Evolutionary conservation across 768 basidiomycete species (phyloP), one percentile per base, ranked within the genome.

Genomic region (Suillus plorans): DNA sequence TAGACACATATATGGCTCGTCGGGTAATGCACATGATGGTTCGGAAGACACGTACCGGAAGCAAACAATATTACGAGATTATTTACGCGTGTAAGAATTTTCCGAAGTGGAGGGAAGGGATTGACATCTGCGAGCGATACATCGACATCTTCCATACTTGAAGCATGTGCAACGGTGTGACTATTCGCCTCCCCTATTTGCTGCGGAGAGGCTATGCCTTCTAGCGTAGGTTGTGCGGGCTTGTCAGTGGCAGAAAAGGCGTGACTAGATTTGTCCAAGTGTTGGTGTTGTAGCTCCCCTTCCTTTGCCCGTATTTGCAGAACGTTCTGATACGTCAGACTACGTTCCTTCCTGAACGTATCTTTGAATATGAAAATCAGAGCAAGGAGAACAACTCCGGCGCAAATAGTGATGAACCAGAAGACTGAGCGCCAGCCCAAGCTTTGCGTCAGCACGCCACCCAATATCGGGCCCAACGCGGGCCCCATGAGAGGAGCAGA

Each of bases 371-470:
- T 78, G 9, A 87, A 69, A 36, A 89, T 61, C 72, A 91, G 89
- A 20, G 80, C 73, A 45, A 87, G 25, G 64, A 84, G 78, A 57
- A 81, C 83, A 22, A 80, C 42, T 1, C 86, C 86, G 3, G 83
- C 82, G 62, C 88, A 80, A 36, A 88, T 86, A 3, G 85, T 79
- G 44, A 93, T 81, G 73, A 94, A 92, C 85, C 90, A 94, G 74
- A 95, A 92, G 0, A 89, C 86, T 5, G 88, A 85, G 39, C 93
- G 83, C 94, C 94, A 95, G 63, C 79, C 82, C 73, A 87, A 86
- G 0, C 79, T 82, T 58, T 86, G 80, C 0, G 89, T 87, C 6
- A 91, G 76, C 1, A 78, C 82, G 0, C 90, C 89, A 4, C 90
- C 90, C 61, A 91, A 59, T 31, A 59, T 20, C 28, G 58, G 58